A percentile compares a stretch with the other conserved stretches of the same genome.
These are phyloP conservation scores for Rhodotorula sp. DNA, from an alignment of 1,284 basidiomycete genomes.

Conservation along the genomic window DNA sequence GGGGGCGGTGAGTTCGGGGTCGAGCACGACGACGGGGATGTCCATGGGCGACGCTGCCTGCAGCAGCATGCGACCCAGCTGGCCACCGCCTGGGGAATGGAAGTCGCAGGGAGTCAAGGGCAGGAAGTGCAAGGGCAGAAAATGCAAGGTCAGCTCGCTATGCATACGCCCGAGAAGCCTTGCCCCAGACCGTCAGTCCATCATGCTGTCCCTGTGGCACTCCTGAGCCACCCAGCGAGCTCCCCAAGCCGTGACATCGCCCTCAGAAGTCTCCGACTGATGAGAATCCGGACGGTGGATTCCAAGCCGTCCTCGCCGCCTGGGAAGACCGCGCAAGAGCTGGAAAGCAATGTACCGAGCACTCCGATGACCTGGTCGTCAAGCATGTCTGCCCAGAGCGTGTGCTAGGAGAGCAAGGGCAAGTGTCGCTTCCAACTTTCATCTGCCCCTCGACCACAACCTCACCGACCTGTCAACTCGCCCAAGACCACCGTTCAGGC, in stretches of 20 bases:
- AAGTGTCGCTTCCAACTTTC: neutral
- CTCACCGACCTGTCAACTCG: neutral
- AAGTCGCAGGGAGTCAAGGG: neutral
- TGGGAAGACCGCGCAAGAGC: too few relatives aligned
- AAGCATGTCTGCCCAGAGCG: slow-evolving; percentile 7
- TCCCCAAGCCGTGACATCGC: too few relatives aligned
- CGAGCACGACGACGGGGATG: slow-evolving; percentile 82
- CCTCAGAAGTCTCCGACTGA: too few relatives aligned
- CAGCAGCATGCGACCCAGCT: slow-evolving; percentile 96
- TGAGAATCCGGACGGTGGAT: neutral
- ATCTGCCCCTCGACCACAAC: neutral
- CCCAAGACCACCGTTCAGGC: neutral
- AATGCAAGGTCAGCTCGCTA: neutral
- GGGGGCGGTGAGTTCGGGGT: slow-evolving; percentile 72
- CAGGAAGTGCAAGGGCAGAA: neutral
- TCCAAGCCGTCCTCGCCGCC: neutral
- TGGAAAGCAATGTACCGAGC: slow-evolving; percentile 17
- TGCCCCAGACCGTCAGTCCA: neutral
- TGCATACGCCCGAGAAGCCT: neutral
- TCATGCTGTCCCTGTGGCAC: too few relatives aligned
- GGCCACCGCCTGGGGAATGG: slow-evolving; percentile 71
- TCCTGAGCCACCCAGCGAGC: neutral
- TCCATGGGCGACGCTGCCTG: slow-evolving; percentile 86
- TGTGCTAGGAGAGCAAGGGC: neutral
- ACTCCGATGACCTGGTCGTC: slow-evolving; percentile 39